A percentile compares a stretch with the other conserved stretches of the same genome.
phyloP scores from a whole-genome alignment of 768 basidiomycete genomes.

The Kwoniella bestiolae region DNA sequence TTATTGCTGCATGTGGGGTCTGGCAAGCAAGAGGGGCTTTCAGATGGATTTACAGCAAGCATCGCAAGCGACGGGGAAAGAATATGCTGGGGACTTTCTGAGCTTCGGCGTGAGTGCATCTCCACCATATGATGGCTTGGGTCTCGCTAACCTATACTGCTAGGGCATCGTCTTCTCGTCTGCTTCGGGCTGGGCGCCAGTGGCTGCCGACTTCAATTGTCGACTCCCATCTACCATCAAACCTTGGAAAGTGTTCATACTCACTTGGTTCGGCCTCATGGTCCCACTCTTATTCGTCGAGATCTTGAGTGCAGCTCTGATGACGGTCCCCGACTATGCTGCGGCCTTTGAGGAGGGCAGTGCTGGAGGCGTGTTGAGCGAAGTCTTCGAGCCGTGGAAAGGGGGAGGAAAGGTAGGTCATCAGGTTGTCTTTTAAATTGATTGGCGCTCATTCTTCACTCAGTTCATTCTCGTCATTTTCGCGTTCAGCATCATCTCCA shows the following conservation, averaged over 20 bases:
- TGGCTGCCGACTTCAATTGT: constrained; percentile 66
- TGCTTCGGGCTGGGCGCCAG: constrained; percentile 62
- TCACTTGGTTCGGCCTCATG: constrained; percentile 64
- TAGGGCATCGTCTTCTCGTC: constrained; percentile 62
- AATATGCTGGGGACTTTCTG: constrained; percentile 62
- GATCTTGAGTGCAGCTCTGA: constrained; percentile 59
- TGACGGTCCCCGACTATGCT: constrained; percentile 61
- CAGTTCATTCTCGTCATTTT: constrained; percentile 61
- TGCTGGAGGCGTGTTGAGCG: constrained; percentile 61
- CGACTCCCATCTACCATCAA: constrained; percentile 61
- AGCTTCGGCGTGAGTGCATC: constrained; percentile 60
- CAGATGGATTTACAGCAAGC: constrained; percentile 61
- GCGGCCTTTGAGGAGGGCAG: constrained; percentile 59
- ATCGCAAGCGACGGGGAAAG: constrained; percentile 60
- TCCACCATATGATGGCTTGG: background rate
- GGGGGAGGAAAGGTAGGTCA: constrained; percentile 49
- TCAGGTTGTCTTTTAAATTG: background rate
- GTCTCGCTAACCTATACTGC: background rate
- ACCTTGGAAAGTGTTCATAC: constrained; percentile 60
- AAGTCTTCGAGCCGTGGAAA: constrained; percentile 61
- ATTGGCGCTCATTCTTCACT: constrained; percentile 49
- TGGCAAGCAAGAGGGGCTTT: constrained; percentile 63
- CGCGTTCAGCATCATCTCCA: constrained; percentile 60
- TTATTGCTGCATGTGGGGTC: constrained; percentile 64
- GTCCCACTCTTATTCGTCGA: constrained; percentile 58